Evolutionary conservation across 345 rosid genomes (phyloP).

Genomic region (Populus deltoides): DNA sequence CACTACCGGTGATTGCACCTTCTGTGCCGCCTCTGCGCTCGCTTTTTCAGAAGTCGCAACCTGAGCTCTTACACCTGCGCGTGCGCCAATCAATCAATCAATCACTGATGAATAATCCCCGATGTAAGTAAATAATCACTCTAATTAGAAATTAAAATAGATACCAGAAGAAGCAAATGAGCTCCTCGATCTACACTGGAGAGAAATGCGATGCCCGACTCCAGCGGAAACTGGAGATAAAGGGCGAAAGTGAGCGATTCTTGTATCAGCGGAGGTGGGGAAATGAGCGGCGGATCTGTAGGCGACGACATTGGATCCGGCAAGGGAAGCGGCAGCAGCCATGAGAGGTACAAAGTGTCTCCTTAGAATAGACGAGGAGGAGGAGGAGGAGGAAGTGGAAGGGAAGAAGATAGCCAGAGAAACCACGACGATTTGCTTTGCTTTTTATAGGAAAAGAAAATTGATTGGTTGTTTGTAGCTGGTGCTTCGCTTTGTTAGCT

Average conservation of each 20-base stretch:
- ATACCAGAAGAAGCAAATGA: conserved; percentile 57
- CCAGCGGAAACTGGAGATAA: conserved; percentile 42
- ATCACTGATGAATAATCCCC: neutral
- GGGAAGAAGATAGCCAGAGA: conserved; percentile 38
- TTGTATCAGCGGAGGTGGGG: conserved; percentile 29
- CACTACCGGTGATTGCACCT: conserved; percentile 77
- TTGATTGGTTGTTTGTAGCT: neutral
- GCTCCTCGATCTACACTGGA: conserved; percentile 42
- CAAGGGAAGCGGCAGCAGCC: conserved; percentile 50
- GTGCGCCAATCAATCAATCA: neutral
- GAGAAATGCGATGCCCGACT: conserved; percentile 31
- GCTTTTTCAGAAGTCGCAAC: conserved; percentile 54
- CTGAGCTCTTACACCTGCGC: conserved; percentile 67
- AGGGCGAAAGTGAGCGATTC: conserved; percentile 39
- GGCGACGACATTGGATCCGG: conserved; percentile 52
- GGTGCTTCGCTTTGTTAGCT: conserved; percentile 32
- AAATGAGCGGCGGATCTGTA: conserved; percentile 37
- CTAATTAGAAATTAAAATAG: neutral
- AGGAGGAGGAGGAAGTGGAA: conserved; percentile 14
- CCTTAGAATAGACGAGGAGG: conserved; percentile 19
- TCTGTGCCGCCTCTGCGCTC: conserved; percentile 36
- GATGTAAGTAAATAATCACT: neutral
- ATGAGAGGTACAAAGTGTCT: conserved; percentile 26
- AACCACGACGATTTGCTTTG: neutral
- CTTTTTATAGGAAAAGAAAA: conserved; percentile 7